These are phyloP conservation scores for Paraphoma sp. DNA, from an alignment of 2,329 filamentous ascomycete genomes.

Conservation along the genomic window DNA sequence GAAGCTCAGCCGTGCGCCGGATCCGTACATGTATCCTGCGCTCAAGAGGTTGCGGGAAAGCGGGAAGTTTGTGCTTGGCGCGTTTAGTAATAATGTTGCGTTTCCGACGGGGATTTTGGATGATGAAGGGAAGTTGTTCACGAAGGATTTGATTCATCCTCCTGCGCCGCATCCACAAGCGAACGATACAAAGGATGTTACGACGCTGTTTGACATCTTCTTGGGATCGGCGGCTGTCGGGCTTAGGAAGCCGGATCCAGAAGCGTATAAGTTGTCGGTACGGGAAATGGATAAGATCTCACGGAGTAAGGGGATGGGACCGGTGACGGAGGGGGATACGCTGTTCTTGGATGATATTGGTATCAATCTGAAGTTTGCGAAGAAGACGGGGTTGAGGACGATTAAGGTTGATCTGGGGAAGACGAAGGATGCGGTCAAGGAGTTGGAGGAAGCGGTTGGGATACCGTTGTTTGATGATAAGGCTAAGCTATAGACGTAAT, in stretches of 20 bases:
- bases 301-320: conserved; percentile 58
- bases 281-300: conserved; percentile 69
- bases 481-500: conserved; percentile 28
- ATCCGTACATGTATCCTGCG: conserved; percentile 89
- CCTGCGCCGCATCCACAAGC: conserved; percentile 28
- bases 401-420: conserved; percentile 84
- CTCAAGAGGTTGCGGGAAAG: conserved; percentile 68
- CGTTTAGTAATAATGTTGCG: conserved; percentile 87
- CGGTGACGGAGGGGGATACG: conserved; percentile 70
- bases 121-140: conserved; percentile 55
- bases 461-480: conserved; percentile 63
- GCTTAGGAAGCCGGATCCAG: conserved; percentile 83
- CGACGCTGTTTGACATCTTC: conserved; percentile 81
- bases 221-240: conserved; percentile 86
- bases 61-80: conserved; percentile 63
- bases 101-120: conserved; percentile 79
- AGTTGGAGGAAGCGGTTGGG: conserved; percentile 78
- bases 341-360: conserved; percentile 95
- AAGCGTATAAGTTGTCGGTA: conserved; percentile 79
- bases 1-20: conserved; percentile 70
- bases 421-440: conserved; percentile 79
- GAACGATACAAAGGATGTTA: conserved; percentile 58
- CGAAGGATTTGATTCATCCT: conserved; percentile 40
- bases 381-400: conserved; percentile 76
- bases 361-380: conserved; percentile 84